Percentiles rank a stretch among this genome's conserved stretches.
These are phyloP conservation scores for Lignosus rhinocerotis DNA, from an alignment of 1,284 basidiomycete genomes.

Conservation along the genomic window DNA sequence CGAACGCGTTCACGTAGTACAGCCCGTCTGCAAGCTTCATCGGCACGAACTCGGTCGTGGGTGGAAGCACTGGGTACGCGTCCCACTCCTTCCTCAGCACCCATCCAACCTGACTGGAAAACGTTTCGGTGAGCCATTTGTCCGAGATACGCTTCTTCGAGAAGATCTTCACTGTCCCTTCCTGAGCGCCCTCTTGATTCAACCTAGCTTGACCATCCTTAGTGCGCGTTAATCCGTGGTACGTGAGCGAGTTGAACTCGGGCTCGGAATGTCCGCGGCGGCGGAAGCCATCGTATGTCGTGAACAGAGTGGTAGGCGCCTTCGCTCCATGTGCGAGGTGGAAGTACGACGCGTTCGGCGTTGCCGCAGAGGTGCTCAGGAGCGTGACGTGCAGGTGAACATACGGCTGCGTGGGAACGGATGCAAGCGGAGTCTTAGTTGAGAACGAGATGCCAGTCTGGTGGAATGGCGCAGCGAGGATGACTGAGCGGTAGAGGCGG, in stretches of 20 bases:
- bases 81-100: conserved; percentile 83
- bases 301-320: conserved; percentile 73
- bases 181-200: conserved; percentile 22
- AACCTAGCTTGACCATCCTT: conserved; percentile 29
- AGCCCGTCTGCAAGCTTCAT: conserved; percentile 75
- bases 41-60: conserved; percentile 71
- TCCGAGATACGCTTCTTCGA: conserved; percentile 67
- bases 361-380: conserved; percentile 72
- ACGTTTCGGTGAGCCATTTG: conserved; percentile 66
- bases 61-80: conserved; percentile 72
- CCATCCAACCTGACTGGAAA: conserved; percentile 77
- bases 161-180: conserved; percentile 86
- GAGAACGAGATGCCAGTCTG: conserved; percentile 58
- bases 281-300: conserved; percentile 61
- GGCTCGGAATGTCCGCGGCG: conserved; percentile 54
- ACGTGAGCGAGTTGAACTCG: conserved; percentile 89
- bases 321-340: conserved; percentile 45
- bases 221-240: conserved; percentile 62
- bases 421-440: conserved; percentile 38
- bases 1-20: conserved; percentile 90
- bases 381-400: conserved; percentile 89
- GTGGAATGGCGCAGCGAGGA: conserved; percentile 79
- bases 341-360: conserved; percentile 74
- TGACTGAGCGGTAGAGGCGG: conserved; percentile 59
- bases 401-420: conserved; percentile 72